A percentile compares a stretch with the other conserved stretches of the same genome.
These are phyloP conservation scores for Camellia sinensis DNA, from an alignment of 148 eudicot species.

Conservation along the genomic window DNA sequence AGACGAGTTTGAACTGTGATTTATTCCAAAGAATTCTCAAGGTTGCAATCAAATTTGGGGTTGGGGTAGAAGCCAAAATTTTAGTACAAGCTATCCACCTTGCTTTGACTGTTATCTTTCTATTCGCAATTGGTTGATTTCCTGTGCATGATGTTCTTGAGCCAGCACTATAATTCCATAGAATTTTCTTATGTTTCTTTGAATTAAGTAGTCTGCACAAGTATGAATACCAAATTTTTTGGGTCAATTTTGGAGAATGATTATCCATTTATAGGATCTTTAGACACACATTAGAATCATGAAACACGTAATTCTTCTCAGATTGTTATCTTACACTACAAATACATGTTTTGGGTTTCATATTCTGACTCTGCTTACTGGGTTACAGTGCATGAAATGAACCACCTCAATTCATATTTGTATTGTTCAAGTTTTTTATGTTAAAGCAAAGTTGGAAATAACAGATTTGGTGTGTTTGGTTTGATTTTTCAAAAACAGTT, in stretches of 20 bases:
- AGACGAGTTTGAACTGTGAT: slow-evolving; percentile 72
- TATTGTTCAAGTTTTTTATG: background rate
- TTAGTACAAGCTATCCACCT: background rate
- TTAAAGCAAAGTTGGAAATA: background rate
- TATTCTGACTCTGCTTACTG: background rate
- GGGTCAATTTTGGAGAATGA: background rate
- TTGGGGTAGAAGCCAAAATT: slow-evolving; percentile 20
- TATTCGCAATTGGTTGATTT: slow-evolving; percentile 12
- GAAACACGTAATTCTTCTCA: background rate
- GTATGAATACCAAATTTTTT: background rate
- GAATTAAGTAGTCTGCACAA: background rate
- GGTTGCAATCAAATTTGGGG: background rate
- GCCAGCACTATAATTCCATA: slow-evolving; percentile 11
- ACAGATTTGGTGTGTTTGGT: background rate
- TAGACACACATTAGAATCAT: background rate
- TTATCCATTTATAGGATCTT: background rate
- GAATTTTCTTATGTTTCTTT: background rate
- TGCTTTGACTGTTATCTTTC: background rate
- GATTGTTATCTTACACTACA: background rate
- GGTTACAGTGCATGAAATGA: background rate
- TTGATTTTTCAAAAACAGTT: too few relatives aligned
- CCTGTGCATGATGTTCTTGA: slow-evolving; percentile 14
- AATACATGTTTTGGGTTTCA: background rate
- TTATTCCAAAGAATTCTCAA: too few relatives aligned
- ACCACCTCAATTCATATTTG: background rate